phyloP scores from a whole-genome alignment of 2,329 filamentous ascomycete species.

The Leptographium flavum region DNA sequence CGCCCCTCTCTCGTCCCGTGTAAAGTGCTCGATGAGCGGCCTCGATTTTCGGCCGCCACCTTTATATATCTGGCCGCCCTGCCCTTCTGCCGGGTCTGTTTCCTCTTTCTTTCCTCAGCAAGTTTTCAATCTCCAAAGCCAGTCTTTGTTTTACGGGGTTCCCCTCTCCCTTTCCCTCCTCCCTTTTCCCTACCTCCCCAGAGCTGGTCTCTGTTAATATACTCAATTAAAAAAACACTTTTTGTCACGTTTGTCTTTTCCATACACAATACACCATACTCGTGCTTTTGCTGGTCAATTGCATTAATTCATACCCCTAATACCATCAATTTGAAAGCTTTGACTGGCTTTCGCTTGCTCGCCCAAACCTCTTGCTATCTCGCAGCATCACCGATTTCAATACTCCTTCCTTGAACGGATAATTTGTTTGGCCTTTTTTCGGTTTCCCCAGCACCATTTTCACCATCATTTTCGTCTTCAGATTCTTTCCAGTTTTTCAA shows the following conservation, averaged over 20 bases:
- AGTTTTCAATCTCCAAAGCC: conserved; percentile 43
- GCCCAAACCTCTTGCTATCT: conserved; percentile 15
- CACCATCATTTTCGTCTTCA: not conserved
- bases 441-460: conserved; percentile 12
- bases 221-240: conserved; percentile 19
- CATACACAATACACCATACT: conserved; percentile 1
- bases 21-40: conserved; percentile 4
- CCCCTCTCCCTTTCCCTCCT: conserved; percentile 21
- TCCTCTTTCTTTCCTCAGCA: conserved; percentile 42
- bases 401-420: conserved; percentile 20
- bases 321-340: conserved; percentile 26
- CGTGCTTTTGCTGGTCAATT: conserved; percentile 11
- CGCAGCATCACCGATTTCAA: not conserved
- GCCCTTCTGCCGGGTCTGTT: conserved; percentile 24
- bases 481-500: conserved; percentile 17
- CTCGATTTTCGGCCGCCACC: conserved; percentile 19
- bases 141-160: conserved; percentile 34
- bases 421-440: conserved; percentile 13
- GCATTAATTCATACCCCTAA: conserved; percentile 23
- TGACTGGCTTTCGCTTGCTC: conserved; percentile 43
- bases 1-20: not conserved
- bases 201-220: conserved; percentile 22
- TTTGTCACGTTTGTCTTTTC: conserved; percentile 3
- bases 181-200: conserved; percentile 11
- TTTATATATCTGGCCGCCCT: conserved; percentile 26